Conservation (phyloP, 139 green algal species). For the Desmodesmus armatus region DNA sequence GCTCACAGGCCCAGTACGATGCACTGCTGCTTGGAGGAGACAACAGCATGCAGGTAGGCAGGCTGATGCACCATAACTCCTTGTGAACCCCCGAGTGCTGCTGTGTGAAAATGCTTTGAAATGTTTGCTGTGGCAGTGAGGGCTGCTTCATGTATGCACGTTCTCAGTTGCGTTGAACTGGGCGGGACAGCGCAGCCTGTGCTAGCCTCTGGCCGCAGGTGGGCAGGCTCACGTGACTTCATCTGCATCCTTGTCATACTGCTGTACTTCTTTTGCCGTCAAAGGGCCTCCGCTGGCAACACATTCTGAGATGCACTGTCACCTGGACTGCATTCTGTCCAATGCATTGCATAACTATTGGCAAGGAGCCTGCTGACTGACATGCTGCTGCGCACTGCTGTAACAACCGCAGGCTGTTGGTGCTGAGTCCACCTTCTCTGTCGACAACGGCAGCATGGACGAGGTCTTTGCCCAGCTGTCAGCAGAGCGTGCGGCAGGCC, state of each 20-base stretch:
- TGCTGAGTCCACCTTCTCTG: neutral
- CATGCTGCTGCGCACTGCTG: no score
- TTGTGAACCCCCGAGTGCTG: neutral
- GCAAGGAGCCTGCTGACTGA: no score
- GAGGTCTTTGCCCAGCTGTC: slow-evolving; percentile 14
- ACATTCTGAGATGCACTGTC: no score
- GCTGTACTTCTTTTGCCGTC: no score
- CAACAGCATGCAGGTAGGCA: neutral
- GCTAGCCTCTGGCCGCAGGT: no score
- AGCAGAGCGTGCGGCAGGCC: slow-evolving; percentile 1
- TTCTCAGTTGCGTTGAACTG: no score
- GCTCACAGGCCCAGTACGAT: slow-evolving; percentile 29
- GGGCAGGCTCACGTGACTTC: no score
- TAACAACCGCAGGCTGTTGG: neutral
- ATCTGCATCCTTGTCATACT: no score
- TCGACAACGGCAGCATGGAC: neutral
- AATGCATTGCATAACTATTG: no score
- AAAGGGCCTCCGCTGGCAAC: no score
- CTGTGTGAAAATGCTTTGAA: neutral
- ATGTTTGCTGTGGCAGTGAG: neutral
- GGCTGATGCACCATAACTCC: neutral
- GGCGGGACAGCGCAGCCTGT: no score
- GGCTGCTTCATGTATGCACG: neutral
- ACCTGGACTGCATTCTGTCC: no score
- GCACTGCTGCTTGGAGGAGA: neutral